A percentile compares a stretch with the other conserved stretches of the same genome.
These are phyloP conservation scores for Aspergillus ochraceus DNA, from an alignment of 2,329 filamentous ascomycete genomes.

Conservation along the genomic window DNA sequence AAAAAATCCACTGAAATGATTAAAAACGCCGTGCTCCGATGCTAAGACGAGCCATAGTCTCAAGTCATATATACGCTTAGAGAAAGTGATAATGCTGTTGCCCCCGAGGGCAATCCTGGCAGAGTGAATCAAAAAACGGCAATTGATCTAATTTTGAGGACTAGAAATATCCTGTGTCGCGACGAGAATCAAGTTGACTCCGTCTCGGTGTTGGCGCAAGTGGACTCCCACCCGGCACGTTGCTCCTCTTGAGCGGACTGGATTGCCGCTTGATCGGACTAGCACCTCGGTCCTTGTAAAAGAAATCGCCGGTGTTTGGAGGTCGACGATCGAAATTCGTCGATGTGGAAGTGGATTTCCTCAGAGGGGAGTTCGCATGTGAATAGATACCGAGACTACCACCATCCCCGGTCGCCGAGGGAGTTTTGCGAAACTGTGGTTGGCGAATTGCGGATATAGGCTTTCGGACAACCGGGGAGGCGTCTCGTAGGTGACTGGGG, in stretches of 20 bases:
- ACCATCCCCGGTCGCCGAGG: constrained; percentile 57
- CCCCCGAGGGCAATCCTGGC: neutral
- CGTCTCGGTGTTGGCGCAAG: constrained; percentile 35
- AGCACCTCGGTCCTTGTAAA: constrained; percentile 34
- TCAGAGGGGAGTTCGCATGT: constrained; percentile 78
- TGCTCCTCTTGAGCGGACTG: constrained; percentile 46
- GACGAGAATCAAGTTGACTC: constrained; percentile 29
- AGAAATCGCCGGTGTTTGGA: constrained; percentile 41
- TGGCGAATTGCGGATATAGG: constrained; percentile 52
- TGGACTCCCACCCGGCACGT: constrained; percentile 38
- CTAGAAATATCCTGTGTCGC: constrained; percentile 33
- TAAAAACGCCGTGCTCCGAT: neutral
- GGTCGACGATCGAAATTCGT: constrained; percentile 50
- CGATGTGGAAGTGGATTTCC: constrained; percentile 70
- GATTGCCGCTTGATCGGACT: constrained; percentile 40
- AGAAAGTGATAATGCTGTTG: neutral
- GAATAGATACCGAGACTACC: constrained; percentile 78
- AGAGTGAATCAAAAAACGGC: neutral
- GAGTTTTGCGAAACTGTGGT: constrained; percentile 52
- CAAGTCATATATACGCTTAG: neutral
- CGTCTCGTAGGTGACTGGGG: constrained; percentile 49
- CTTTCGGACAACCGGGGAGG: constrained; percentile 44
- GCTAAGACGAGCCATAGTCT: neutral
- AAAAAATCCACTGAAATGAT: neutral
- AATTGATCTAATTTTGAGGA: neutral